Evolutionary conservation across 1,284 basidiomycete genomes (phyloP).

Genomic region (Dichomitus squalens): DNA sequence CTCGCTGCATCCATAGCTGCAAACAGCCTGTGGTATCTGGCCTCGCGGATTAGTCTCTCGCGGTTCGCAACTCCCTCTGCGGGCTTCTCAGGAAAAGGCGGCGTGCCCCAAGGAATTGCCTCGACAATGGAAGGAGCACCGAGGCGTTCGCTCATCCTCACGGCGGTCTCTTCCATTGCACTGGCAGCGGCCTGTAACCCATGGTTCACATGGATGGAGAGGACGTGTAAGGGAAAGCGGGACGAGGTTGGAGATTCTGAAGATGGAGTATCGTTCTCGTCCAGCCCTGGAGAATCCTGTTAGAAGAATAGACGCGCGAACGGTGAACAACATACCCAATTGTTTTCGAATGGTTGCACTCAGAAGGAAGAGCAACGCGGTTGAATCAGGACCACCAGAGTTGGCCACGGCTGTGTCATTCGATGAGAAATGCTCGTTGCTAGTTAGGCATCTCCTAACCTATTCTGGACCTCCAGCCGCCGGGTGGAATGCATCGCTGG

Average conservation of each 20-base stretch:
- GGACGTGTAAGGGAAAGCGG: slow-evolving; percentile 33
- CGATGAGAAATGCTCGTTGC: not conserved
- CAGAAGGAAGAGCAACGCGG: slow-evolving; percentile 73
- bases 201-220: slow-evolving; percentile 74
- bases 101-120: slow-evolving; percentile 57
- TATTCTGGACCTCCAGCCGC: slow-evolving; percentile 30
- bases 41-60: slow-evolving; percentile 59
- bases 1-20: slow-evolving; percentile 43
- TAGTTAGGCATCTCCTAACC: slow-evolving; percentile 14
- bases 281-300: not conserved
- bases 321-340: not conserved
- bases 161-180: slow-evolving; percentile 55
- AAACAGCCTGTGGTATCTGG: slow-evolving; percentile 60
- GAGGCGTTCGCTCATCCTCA: slow-evolving; percentile 43
- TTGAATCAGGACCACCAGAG: slow-evolving; percentile 81
- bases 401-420: slow-evolving; percentile 61
- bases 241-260: not conserved
- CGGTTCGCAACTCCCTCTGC: slow-evolving; percentile 16
- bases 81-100: slow-evolving; percentile 49
- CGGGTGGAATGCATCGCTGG: slow-evolving; percentile 33
- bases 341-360: slow-evolving; percentile 15
- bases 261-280: not conserved
- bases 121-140: slow-evolving; percentile 49
- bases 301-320: not conserved
- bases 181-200: slow-evolving; percentile 57